Base-by-base conservation (phyloP, 2,329 filamentous ascomycete genomes). In the Pseudofabraea citricarpa region DNA sequence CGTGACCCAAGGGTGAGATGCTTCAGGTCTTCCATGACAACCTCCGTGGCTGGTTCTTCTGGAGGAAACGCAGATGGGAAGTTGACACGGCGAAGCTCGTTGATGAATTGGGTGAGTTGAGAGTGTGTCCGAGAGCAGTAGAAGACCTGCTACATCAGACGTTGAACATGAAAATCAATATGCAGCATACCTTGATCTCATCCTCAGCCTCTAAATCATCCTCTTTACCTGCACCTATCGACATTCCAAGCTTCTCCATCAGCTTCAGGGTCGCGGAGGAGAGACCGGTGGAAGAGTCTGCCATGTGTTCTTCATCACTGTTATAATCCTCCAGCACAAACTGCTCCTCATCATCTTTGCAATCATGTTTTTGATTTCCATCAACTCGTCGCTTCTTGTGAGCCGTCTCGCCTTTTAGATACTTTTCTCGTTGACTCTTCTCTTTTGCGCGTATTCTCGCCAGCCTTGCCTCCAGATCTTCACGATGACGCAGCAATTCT, bases 91-190 rank as follows among this genome's bases (percentile, higher is more conserved):
- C 74, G 72, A 13, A 88, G 64, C 59, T 88, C 84, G 44, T 75
- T 76, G 6, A 82, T 75, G 56, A 88, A 86, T 57, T 88, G 84
- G 1, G 77, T 77, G 6, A 87, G 64, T 56, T 88, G 84, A 4
- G 84, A 87, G 60, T 88, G 84, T 3, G 84, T 88, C 50, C 84
- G 70, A 1, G 84, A 87, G 59, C 82, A 87, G 62, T 81, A 87
- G 56, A 83, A 86, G 20, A 87, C 77, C 60, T 67, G 39, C 3
- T 16, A 59, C 45, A n/a, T 7, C 3, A 10, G 9, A 22, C 23
- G 12, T 40, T 24, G 33, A 8, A n/a, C n/a, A n/a, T 10, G 2
- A 12, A 6, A 26, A 20, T 3, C 9, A 22, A n/a, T 5, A 22
- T 6, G 5, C 15, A 2, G 44, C 46, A 29, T 48, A 64, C 64